phyloP scores from a whole-genome alignment of 148 eudicot species.

The Chenopodium album region DNA sequence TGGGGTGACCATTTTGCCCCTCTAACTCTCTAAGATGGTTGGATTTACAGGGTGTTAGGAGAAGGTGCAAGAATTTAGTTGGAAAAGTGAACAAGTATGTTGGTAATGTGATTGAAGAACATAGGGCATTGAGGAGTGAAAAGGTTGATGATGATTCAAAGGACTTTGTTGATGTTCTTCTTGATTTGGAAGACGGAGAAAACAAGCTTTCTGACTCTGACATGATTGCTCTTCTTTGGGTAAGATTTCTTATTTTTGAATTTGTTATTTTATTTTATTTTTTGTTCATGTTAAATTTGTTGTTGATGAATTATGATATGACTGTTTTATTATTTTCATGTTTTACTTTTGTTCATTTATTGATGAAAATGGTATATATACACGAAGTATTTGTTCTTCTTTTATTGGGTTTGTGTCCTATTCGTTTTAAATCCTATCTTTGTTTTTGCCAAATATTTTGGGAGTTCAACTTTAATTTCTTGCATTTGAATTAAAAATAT shows the following conservation, averaged over 20 bases:
- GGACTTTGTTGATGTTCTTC: conserved; percentile 89
- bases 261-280: no score
- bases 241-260: conserved; percentile 15
- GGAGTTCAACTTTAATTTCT: no score
- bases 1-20: conserved; percentile 90
- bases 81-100: conserved; percentile 66
- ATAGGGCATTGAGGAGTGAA: conserved; percentile 33
- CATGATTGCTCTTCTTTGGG: conserved; percentile 96
- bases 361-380: no score
- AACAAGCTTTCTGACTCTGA: conserved; percentile 58
- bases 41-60: conserved; percentile 82
- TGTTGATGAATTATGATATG: no score
- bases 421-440: no score
- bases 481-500: no score
- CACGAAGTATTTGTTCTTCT: no score
- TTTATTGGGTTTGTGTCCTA: no score
- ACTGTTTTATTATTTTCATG: not conserved
- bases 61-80: conserved; percentile 55
- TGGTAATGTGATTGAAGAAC: conserved; percentile 62
- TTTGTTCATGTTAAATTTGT: not conserved
- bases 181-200: conserved; percentile 64
- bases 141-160: conserved; percentile 18
- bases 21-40: conserved; percentile 59
- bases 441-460: no score
- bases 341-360: not conserved